A percentile compares a stretch with the other conserved stretches of the same genome.
Evolutionary conservation across 805 yeast genomes (phyloP).

Genomic region (Blastobotrys robertii): DNA sequence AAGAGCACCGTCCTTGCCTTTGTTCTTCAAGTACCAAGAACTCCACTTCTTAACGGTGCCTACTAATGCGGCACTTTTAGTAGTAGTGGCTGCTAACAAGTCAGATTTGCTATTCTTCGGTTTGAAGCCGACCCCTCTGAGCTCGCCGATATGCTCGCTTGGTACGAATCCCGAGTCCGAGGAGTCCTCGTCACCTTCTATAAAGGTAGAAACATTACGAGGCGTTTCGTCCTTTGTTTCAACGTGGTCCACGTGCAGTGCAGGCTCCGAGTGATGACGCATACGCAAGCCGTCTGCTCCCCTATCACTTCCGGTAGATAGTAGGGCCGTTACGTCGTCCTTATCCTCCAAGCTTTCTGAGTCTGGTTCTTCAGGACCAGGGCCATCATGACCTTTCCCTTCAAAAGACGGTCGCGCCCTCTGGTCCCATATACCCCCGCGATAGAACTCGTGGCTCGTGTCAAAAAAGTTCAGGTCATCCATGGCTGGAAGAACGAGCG

Average conservation of each 20-base stretch:
- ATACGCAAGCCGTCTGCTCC: no score
- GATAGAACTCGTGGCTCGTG: conserved; percentile 57
- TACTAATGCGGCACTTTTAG: conserved; percentile 7
- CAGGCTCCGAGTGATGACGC: no score
- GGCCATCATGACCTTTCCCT: no score
- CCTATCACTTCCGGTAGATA: not conserved
- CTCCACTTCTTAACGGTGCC: conserved; percentile 22
- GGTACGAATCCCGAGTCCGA: conserved; percentile 4
- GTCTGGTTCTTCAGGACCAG: no score
- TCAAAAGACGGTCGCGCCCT: not conserved
- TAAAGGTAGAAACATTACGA: not conserved
- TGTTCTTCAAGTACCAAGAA: conserved; percentile 19
- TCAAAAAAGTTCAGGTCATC: conserved; percentile 73
- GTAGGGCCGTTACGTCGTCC: no score
- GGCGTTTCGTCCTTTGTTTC: not conserved
- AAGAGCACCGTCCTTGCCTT: not conserved
- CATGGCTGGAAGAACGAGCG: conserved; percentile 78
- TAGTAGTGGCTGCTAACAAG: conserved; percentile 1
- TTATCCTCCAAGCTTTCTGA: no score
- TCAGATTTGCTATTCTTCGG: not conserved
- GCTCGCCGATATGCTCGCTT: conserved; percentile 15
- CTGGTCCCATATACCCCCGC: conserved; percentile 91
- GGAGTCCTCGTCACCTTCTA: not conserved
- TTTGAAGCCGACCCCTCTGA: conserved; percentile 9
- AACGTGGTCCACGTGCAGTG: no score